phyloP scores from a whole-genome alignment of 176 grass and related monocot species.

The Oryza meridionalis region DNA sequence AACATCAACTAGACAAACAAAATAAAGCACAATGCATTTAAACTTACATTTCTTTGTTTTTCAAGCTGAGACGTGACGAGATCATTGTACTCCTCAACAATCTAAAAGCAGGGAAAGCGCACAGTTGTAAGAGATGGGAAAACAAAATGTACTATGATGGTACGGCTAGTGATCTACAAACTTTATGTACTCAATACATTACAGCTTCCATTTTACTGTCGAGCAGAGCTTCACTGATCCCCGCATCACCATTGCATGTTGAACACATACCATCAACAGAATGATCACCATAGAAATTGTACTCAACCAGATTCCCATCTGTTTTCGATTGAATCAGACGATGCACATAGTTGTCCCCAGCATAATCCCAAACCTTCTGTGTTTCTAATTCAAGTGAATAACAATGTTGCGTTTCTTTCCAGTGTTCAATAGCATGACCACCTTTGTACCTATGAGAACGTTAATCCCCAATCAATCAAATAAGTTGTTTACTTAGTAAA shows the following conservation, averaged over 20 bases:
- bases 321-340: constrained; percentile 97
- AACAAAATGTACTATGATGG: constrained; percentile 29
- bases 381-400: constrained; percentile 98
- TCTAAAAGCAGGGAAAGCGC: constrained; percentile 53
- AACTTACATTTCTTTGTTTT: constrained; percentile 98
- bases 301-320: constrained; percentile 85
- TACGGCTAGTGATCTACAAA: constrained; percentile 37
- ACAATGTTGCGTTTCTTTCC: constrained; percentile 93
- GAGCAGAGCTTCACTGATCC: constrained; percentile 76
- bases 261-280: constrained; percentile 46
- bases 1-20: constrained; percentile 12
- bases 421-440: constrained; percentile 84
- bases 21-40: neutral
- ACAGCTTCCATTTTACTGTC: constrained; percentile 95
- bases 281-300: constrained; percentile 61
- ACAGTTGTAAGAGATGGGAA: constrained; percentile 11
- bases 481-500: constrained; percentile 13
- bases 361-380: constrained; percentile 98
- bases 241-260: constrained; percentile 58
- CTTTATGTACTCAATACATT: constrained; percentile 57
- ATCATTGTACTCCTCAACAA: constrained; percentile 92
- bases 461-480: constrained; percentile 28
- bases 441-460: constrained; percentile 73
- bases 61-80: constrained; percentile 92
- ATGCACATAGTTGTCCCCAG: constrained; percentile 96